phyloP scores from a whole-genome alignment of 2,329 filamentous ascomycete genomes.

The Diplodia scrobiculata region DNA sequence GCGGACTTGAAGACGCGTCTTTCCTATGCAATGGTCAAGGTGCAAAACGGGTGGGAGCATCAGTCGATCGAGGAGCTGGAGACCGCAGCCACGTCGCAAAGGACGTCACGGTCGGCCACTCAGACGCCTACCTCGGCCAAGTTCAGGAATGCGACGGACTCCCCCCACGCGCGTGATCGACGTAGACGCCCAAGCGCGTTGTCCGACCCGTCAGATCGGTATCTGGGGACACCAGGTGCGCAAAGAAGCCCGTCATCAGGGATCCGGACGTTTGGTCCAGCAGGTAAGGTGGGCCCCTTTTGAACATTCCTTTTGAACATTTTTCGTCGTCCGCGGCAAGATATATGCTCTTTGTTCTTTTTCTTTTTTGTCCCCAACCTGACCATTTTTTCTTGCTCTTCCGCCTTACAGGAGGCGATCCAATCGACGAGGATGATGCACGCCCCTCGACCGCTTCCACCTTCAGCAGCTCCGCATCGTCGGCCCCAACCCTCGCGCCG shows the following conservation, averaged over 20 bases:
- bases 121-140: conserved; percentile 27
- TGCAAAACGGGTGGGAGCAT: conserved; percentile 82
- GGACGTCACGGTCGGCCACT: conserved; percentile 22
- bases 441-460: conserved; percentile 39
- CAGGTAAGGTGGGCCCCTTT: conserved; percentile 6
- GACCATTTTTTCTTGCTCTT: neutral
- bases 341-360: too few species aligned
- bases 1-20: conserved; percentile 79
- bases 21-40: conserved; percentile 91
- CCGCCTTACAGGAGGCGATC: conserved; percentile 19
- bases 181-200: conserved; percentile 42
- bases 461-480: conserved; percentile 34
- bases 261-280: conserved; percentile 18
- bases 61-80: conserved; percentile 77
- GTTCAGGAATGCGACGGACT: conserved; percentile 38
- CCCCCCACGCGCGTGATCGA: conserved; percentile 32
- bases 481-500: conserved; percentile 38
- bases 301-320: neutral
- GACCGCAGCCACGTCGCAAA: conserved; percentile 33
- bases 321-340: neutral
- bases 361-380: neutral
- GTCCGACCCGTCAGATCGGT: conserved; percentile 43
- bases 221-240: conserved; percentile 38
- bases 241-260: conserved; percentile 6
- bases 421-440: conserved; percentile 37